Evolutionary conservation across 192 early-diverging fungal genomes (phyloP).

Genomic region (Tieghemiomyces parasiticus): DNA sequence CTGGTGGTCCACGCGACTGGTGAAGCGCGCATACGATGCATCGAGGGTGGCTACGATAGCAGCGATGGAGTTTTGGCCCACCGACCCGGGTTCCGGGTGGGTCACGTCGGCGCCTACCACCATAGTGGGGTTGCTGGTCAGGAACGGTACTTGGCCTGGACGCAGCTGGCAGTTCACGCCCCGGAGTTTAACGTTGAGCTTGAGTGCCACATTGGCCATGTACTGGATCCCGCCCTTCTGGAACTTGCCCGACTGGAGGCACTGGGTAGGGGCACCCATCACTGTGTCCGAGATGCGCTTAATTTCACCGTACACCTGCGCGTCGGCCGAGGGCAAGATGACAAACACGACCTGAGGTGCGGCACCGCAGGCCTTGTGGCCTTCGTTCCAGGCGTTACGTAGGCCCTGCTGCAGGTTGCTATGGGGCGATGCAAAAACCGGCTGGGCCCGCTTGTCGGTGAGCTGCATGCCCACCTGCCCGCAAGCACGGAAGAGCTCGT

Average conservation of each 20-base stretch:
- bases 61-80: slow-evolving; percentile 53
- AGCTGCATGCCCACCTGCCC: slow-evolving; percentile 54
- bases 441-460: slow-evolving; percentile 23
- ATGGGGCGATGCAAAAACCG: slow-evolving; percentile 32
- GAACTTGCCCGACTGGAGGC: slow-evolving; percentile 72
- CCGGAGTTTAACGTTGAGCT: slow-evolving; percentile 89
- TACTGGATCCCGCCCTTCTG: slow-evolving; percentile 66
- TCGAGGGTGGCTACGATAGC: slow-evolving; percentile 61
- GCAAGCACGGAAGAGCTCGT: slow-evolving; percentile 54
- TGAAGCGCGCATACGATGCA: slow-evolving; percentile 42
- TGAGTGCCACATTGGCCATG: slow-evolving; percentile 88
- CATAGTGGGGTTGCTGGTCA: slow-evolving; percentile 57
- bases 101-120: slow-evolving; percentile 89
- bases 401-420: slow-evolving; percentile 41
- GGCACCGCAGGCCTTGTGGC: slow-evolving; percentile 36
- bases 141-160: slow-evolving; percentile 44
- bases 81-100: slow-evolving; percentile 59
- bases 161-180: slow-evolving; percentile 67
- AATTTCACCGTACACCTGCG: slow-evolving; percentile 69
- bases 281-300: slow-evolving; percentile 83
- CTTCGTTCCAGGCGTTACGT: slow-evolving; percentile 50
- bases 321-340: slow-evolving; percentile 64
- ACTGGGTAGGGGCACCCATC: slow-evolving; percentile 81
- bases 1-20: slow-evolving; percentile 47
- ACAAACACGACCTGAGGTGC: slow-evolving; percentile 71